Base-by-base conservation (phyloP, 768 basidiomycete species). In the Clitopilus hobsonii region DNA sequence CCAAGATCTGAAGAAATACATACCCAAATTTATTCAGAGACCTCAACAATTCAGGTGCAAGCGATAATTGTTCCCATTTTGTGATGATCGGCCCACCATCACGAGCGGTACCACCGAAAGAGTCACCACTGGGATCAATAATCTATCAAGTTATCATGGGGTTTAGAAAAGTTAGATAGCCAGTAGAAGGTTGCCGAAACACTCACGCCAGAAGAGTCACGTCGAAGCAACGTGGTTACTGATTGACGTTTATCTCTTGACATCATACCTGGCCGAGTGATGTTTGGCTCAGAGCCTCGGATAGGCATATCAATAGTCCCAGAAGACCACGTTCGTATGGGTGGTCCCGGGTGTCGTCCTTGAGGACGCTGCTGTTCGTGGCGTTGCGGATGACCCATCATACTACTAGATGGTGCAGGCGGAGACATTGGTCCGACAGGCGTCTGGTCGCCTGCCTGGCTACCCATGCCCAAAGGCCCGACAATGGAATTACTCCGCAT, bases 1-100 rank as follows among this genome's bases (percentile, higher is more conserved):
- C n/a, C 23, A 28, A 29, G 45, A 47, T 36, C 29, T 6, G 8
- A 45, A 53, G 55, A 45, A 30, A 8, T 29, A 74, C 87, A 74
- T 60, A 96, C 94, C 95, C 96, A 67, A 97, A 98, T 71, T 95
- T 96, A 58, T 80, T 85, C 58, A 98, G 78, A 38, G 92, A 94
- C 52, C 93, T 81, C 63, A 97, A 76, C 10, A 98, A 74, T 60
- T 98, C 96, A 41, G 91, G 86, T 10, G 89, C 84, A 28, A 98
- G 77, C 54, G 85, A 78, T 48, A 98, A 70, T 64, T 97, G 93
- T 58, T 98, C 96, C 96, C 96, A 98, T 71, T 98, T 98, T 53
- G 92, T 89, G 48, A 97, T 82, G 55, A 89, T 76, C 8, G 94
- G 87, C 14, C 92, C 91, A 56, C 72, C 74, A 63, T 91, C 90